Evolutionary conservation across 148 eudicot genomes (phyloP), one percentile per base, ranked within the genome.

Genomic region (Camellia sinensis): DNA sequence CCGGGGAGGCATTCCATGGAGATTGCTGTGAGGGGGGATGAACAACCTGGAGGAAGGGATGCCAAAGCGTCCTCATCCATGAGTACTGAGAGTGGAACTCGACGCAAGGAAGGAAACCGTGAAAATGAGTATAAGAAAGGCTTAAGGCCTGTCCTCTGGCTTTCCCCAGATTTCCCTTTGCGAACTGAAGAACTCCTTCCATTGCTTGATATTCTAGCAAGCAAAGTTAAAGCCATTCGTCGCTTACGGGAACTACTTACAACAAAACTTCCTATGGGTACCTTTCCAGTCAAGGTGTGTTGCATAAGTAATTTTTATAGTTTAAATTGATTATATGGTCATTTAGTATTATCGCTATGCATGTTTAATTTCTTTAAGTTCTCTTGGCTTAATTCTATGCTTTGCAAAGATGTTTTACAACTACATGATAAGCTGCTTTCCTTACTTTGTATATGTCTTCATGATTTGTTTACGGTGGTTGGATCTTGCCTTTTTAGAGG

Each of bases 71-170:
- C 97, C 77, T 77, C 89, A 18, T 86, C 91, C 0, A 59, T 75
- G 22, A 83, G 44, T 67, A 75, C 74, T 22, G 88, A 80, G 5
- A 83, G 71, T 83, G 83, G 78, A 66, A 83, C 67, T 80, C 76
- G 82, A 5, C 80, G 80, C 17, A 85, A 84, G 77, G 89, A 94
- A 50, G 90, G 77, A 40, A 87, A 56, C 69, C 89, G 82, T 46
- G 98, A 95, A 82, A 92, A 81, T 75, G 98, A 94, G 80, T 95
- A 91, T 74, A 95, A 90, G 79, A 95, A 95, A 84, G 97, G 98
- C 22, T 80, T 95, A 57, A 92, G 97, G 86, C 98, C 98, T 67
- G 77, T 90, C 80, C 86, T 95, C 46, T 93, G 97, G 97, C 88
- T 95, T 53, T 87, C 98, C 11, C 89, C 93, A 6, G 79, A 82